phyloP scores from a whole-genome alignment of 2,329 filamentous ascomycete genomes.

The Trichoderma sp. region DNA sequence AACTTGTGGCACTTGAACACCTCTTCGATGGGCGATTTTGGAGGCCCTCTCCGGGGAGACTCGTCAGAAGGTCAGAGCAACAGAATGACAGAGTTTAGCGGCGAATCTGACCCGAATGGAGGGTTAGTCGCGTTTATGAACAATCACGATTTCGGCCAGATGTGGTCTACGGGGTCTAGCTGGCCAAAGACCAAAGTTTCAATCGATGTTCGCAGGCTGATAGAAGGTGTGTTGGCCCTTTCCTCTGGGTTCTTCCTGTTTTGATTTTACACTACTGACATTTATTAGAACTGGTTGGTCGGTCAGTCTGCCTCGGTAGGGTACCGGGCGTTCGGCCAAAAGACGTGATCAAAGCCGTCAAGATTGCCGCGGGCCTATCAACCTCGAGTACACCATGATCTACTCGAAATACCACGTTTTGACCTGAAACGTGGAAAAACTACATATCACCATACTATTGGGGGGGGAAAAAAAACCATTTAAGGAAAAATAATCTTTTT shows the following conservation, averaged over 20 bases:
- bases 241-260: background rate
- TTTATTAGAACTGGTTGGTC: conserved; percentile 34
- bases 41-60: background rate
- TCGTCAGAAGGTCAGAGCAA: conserved; percentile 2
- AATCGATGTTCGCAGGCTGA: conserved; percentile 34
- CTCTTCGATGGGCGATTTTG: background rate
- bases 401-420: background rate
- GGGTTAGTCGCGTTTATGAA: conserved; percentile 2
- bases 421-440: no score
- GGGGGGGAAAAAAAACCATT: background rate
- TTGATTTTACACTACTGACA: background rate
- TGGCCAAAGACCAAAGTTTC: conserved; percentile 34
- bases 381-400: background rate
- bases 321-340: conserved; percentile 39
- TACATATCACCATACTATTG: background rate
- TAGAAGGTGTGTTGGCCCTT: conserved; percentile 32
- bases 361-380: conserved; percentile 26
- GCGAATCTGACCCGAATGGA: background rate
- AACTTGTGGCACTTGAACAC: conserved; percentile 1
- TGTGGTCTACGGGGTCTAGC: conserved; percentile 11
- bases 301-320: conserved; percentile 39
- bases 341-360: conserved; percentile 36
- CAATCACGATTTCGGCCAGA: conserved; percentile 4
- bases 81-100: background rate
- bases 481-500: no score